Evolutionary conservation across 176 grass and related monocot genomes (phyloP).

Genomic region (Neostapfia colusana): DNA sequence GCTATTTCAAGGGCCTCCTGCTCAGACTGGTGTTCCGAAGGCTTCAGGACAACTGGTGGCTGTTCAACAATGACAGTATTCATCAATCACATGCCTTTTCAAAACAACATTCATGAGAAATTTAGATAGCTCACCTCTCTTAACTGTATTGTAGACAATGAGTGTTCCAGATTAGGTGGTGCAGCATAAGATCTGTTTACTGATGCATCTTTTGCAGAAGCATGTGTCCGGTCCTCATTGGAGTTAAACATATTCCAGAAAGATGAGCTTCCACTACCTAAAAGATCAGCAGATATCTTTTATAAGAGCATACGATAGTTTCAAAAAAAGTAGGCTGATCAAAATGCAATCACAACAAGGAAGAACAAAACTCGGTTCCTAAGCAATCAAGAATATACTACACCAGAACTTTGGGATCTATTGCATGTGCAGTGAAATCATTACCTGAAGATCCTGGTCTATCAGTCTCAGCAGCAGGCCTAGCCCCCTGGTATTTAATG

Average conservation of each 20-base stretch:
- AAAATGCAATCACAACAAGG: background rate
- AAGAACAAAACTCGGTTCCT: background rate
- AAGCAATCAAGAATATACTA: conserved; percentile 9
- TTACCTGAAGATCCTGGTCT: conserved; percentile 87
- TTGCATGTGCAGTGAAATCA: conserved; percentile 21
- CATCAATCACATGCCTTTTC: conserved; percentile 33
- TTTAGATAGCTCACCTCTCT: conserved; percentile 61
- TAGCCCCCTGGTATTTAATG: conserved; percentile 58
- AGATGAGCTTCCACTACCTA: conserved; percentile 65
- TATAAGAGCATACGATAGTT: too few species aligned
- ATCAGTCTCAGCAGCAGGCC: conserved; percentile 63
- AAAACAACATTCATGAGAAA: conserved; percentile 16
- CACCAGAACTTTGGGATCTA: background rate
- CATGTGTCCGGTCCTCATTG: conserved; percentile 63
- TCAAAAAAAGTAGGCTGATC: background rate
- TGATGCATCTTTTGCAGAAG: conserved; percentile 60
- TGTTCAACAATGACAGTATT: conserved; percentile 45
- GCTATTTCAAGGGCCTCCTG: conserved; percentile 94
- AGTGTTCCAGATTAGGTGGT: conserved; percentile 58
- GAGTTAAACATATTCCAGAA: conserved; percentile 84
- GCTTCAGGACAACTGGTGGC: conserved; percentile 85
- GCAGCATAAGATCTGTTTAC: conserved; percentile 55
- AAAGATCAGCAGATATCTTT: conserved; percentile 24
- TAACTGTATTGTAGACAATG: conserved; percentile 71
- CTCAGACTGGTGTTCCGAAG: conserved; percentile 88